Evolutionary conservation across 2,329 filamentous ascomycete species (phyloP), one percentile per base, ranked within the genome.

Genomic region (Cordyceps fumosorosea): DNA sequence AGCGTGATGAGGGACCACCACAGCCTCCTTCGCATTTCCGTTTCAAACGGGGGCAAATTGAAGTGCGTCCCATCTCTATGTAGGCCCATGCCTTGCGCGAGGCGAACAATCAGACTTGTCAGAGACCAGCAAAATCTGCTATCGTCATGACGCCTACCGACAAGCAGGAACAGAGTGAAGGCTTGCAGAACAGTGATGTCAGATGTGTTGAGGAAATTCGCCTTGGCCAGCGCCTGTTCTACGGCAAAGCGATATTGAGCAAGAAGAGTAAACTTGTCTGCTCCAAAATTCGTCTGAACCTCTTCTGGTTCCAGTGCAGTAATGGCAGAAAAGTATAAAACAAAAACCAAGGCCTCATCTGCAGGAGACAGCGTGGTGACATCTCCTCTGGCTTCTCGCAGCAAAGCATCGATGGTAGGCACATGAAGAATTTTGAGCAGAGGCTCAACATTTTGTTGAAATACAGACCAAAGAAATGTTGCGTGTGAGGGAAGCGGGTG

Each of bases 391-490:
- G 87, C 80, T n/a, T 84, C 79, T 20, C 85, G 79, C 44, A 91
- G 80, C 0, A 84, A 77, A 32, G 81, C 80, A 62, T 84, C 84
- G 70, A 86, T 82, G 2, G 86, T 86, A 0, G 88, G 89, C 0
- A 89, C 77, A 70, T 93, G 89, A 8, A 91, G 70, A 14, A 91
- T 78, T 70, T 90, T 91, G 67, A 89, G 78, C 11, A 91, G 73
- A 0, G 89, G 87, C 67, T 92, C 88, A 10, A 92, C 88, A 58
- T 89, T 90, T 66, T 90, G 86, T 65, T 87, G 82, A 72, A 85
- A 92, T 12, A 86, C 79, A 56, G 85, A 81, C 89, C 89, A 91
- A 61, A 90, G 84, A 55, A 84, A 83, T 0, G 80, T 80, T 55
- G 89, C 86, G 65, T 88, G 86, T 1, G 84, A 84, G 0, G 86